Conservation (phyloP, 192 early-diverging fungal species). For the Linnemannia zychae region DNA sequence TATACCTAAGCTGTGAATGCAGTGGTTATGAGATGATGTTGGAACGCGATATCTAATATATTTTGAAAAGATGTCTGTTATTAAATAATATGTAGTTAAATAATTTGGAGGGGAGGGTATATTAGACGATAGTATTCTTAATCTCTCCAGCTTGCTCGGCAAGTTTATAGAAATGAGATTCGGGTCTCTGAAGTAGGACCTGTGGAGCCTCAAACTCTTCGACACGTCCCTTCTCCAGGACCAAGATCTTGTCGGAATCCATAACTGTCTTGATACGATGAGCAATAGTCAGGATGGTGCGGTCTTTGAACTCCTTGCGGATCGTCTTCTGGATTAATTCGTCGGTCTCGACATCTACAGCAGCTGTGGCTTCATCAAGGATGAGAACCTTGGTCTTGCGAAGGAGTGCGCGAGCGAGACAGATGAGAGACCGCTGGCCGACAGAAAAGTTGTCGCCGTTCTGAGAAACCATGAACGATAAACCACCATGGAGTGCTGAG, state of each 20-base stretch:
- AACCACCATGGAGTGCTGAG: slow-evolving; percentile 68
- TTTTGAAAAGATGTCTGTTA: not conserved
- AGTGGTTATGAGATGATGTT: not conserved
- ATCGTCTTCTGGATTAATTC: slow-evolving; percentile 89
- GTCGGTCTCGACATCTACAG: slow-evolving; percentile 90
- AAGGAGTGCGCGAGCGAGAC: slow-evolving; percentile 78
- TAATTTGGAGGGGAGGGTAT: not conserved
- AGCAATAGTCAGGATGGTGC: slow-evolving; percentile 91
- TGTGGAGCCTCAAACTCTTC: slow-evolving; percentile 79
- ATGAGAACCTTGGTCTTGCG: slow-evolving; percentile 66
- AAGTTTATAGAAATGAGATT: slow-evolving; percentile 60
- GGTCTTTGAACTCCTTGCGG: slow-evolving; percentile 76
- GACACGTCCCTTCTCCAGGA: slow-evolving; percentile 60
- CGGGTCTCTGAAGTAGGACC: slow-evolving; percentile 44
- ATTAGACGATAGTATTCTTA: not conserved
- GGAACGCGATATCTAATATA: not conserved
- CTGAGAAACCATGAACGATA: slow-evolving; percentile 79
- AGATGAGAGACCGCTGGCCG: slow-evolving; percentile 81
- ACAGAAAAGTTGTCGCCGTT: slow-evolving; percentile 88
- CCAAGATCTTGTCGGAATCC: slow-evolving; percentile 87
- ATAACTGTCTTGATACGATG: slow-evolving; percentile 90
- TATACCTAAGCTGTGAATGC: not conserved
- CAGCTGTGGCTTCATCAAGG: slow-evolving; percentile 64
- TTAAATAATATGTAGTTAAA: not conserved
- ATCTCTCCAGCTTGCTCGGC: slow-evolving; percentile 62